Base-by-base conservation (phyloP, 768 basidiomycete species). In the Suillus subaureus region DNA sequence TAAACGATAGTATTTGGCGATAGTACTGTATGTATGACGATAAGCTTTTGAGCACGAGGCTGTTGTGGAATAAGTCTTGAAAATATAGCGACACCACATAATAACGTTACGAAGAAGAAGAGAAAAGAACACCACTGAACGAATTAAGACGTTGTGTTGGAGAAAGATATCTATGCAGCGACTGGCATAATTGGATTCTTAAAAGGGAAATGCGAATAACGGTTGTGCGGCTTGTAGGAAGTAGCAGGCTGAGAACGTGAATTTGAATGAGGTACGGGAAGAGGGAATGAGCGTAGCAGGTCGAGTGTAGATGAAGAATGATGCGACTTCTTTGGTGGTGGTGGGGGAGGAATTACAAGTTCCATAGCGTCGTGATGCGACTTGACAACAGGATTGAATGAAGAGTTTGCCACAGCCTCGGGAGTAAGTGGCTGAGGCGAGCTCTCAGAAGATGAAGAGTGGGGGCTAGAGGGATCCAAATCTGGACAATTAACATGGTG, bases 231-330 rank as follows among this genome's bases (percentile, higher is more conserved):
- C 62, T 72, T 71, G 55, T 75, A 71, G 51, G 67, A 71, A 33
- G 51, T 65, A 65, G 65, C 65, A 51, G 68, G 54, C 62, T 66
- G 75, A 47, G 63, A 39, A 65, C 62, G 37, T 15, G 69, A 65
- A 65, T 67, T 61, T 1, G 72, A 64, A 58, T 70, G 74, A 33
- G 79, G 72, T 43, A 79, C 63, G 15, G 85, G 83, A 66, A 86
- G 70, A 33, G 85, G 84, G 60, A 86, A 86, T 18, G 83, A 75
- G 58, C 80, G 77, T 33, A 85, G 77, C 4, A 85, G 68, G 1
- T 86, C 84, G 52, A 79, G 74, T 8, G 79, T 78, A 23, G 81
- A 74, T n/a, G 71, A 31, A 28, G 65, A 8, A 12, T 66, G 61
- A 39, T 76, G 71, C 18, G 76, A 65, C 49, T 64, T 77, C 31